phyloP scores from a whole-genome alignment of 2,329 filamentous ascomycete species.

The Pseudonectria foliicola region DNA sequence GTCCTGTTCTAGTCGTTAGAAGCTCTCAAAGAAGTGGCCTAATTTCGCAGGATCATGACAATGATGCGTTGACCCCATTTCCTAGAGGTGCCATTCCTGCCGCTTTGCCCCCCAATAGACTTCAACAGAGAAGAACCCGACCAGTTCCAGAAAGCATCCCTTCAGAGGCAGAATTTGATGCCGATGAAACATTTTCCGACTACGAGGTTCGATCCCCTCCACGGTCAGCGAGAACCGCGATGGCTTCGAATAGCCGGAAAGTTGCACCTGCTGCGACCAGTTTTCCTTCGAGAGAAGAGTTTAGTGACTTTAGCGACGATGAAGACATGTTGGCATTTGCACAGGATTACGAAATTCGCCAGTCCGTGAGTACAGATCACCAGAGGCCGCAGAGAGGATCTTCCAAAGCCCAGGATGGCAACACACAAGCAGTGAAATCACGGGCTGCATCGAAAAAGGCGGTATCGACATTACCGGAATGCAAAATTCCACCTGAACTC shows the following conservation, averaged over 20 bases:
- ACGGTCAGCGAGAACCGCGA: conserved; percentile 4
- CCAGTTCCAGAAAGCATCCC: conserved; percentile 2
- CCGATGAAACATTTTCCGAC: conserved; percentile 24
- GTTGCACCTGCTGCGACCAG: conserved; percentile 9
- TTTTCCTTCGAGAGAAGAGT: conserved; percentile 25
- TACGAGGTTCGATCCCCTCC: conserved; percentile 13
- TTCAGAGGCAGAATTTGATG: conserved; percentile 16
- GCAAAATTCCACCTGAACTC: conserved; percentile 41
- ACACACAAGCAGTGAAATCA: conserved; percentile 23
- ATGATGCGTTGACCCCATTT: conserved; percentile 16
- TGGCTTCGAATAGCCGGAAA: conserved; percentile 8
- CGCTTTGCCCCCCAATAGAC: conserved; percentile 3
- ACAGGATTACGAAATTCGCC: conserved; percentile 40
- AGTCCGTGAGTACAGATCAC: conserved; percentile 21
- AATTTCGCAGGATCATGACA: conserved; percentile 19
- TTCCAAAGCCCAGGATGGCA: conserved; percentile 44
- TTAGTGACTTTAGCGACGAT: conserved; percentile 44
- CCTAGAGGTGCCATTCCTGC: conserved; percentile 14
- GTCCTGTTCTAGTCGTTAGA: conserved; percentile 12
- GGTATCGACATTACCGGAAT: conserved; percentile 15
- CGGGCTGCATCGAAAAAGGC: conserved; percentile 26
- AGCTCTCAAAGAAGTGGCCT: conserved; percentile 14
- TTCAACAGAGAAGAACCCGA: conserved; percentile 3
- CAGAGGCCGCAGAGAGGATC: conserved; percentile 31
- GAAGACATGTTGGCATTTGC: conserved; percentile 46